Percentiles rank a stretch among this genome's conserved stretches.
Conservation (phyloP, 2,329 filamentous ascomycete genomes). For the Leptodontidium sp. region DNA sequence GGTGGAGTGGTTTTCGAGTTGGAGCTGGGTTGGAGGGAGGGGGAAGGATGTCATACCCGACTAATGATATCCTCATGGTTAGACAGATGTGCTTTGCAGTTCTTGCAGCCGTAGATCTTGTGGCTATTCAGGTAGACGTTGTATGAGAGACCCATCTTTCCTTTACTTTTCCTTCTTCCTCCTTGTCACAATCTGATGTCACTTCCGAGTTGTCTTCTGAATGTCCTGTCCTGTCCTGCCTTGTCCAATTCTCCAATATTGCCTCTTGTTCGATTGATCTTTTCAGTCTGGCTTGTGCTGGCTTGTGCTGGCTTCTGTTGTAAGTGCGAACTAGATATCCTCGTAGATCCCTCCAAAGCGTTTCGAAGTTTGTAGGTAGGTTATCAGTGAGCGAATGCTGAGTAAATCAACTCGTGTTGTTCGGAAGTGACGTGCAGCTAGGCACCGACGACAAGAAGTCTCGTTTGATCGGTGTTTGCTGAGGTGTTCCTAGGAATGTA, state of each 20-base stretch:
- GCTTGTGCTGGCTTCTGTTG: not conserved
- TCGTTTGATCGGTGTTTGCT: not conserved
- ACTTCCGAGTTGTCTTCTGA: not conserved
- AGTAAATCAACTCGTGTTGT: not conserved
- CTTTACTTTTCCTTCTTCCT: conserved; percentile 8
- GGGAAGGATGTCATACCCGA: conserved; percentile 65
- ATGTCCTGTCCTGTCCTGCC: not conserved
- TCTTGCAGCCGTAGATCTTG: conserved; percentile 92
- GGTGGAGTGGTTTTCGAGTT: conserved; percentile 54
- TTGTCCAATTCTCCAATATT: not conserved
- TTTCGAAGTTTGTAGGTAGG: not conserved
- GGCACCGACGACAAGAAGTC: not conserved
- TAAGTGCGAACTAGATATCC: not conserved
- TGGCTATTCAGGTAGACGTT: conserved; percentile 88
- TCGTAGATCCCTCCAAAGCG: not conserved
- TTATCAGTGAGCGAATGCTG: not conserved
- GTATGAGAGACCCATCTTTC: conserved; percentile 83
- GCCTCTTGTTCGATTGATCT: not conserved
- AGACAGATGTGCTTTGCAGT: conserved; percentile 93
- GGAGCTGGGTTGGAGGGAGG: conserved; percentile 17
- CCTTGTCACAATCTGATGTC: not conserved
- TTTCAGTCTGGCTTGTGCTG: not conserved
- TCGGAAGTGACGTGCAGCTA: not conserved
- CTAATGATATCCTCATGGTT: conserved; percentile 97
- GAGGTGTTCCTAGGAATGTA: not conserved